Base-by-base conservation (phyloP, 176 grass and related monocot species). In the Carex kokanica region DNA sequence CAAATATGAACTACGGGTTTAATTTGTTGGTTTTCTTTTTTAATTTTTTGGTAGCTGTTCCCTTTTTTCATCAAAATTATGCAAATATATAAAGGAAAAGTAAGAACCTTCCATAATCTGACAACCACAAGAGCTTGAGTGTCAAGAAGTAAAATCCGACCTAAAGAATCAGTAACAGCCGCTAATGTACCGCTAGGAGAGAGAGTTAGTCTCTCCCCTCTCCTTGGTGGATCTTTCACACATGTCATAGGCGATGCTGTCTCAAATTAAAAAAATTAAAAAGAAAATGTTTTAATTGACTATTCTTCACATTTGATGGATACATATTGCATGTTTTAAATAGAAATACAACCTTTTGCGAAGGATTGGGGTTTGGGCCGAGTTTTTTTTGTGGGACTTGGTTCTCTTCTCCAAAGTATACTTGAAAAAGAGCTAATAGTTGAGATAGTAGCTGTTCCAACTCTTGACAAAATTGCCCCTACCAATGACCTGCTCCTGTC, bases 131-230 rank as follows among this genome's bases (percentile, higher is more conserved):
- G 91, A 13, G 95, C 95, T 73, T 83, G 90, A 77, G 92, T 98
- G 75, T 98, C 95, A 59, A 98, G 86, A 43, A 98, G 64, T 73
- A 98, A 74, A 82, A 98, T 93, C 29, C 95, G 85, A 45, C 95
- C 95, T 56, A 98, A 88, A 86, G 95, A 98, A 95, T 95, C 95
- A 64, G 95, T 98, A 83, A 98, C 92, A 54, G 92, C 89, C 36
- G 92, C 91, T 84, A 98, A 77, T n/a, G 92, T 98, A 85, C 92
- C 95, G 82, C 92, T 93, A 56, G 92, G 95, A 45, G 92, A 98
- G 45, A 98, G 90, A 27, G 86, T 95, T 62, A 98, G 84, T 73
- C 84, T 92, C 87, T 98, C 92, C 70, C 95, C 95, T 84, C 93
- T 98, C 77, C 95, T 95, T 14, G 92, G 92, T 0, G 87, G 83